Conservation (phyloP, 139 green algal genomes). For the Chlorella vulgaris region DNA sequence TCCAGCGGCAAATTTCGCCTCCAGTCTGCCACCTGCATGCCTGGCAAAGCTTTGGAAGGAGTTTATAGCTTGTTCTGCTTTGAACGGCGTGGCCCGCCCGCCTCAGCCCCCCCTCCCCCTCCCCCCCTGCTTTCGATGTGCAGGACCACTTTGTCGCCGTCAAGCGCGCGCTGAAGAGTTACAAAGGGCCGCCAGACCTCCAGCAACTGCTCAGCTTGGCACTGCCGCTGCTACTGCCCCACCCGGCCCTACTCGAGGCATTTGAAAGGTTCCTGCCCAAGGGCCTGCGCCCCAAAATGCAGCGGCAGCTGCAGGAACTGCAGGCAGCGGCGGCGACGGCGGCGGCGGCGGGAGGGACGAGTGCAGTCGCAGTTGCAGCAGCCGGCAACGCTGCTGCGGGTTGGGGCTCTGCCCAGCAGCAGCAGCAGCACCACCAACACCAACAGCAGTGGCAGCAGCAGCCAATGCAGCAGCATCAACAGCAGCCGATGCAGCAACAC, state of each 20-base stretch:
- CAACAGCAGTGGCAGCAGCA: not conserved
- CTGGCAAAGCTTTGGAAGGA: too few relatives aligned
- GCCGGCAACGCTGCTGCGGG: too few relatives aligned
- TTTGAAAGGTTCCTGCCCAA: conserved; percentile 63
- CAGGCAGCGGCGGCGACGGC: not conserved
- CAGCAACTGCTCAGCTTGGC: conserved; percentile 53
- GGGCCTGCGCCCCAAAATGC: conserved; percentile 21
- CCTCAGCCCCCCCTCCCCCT: not conserved
- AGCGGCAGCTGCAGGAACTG: conserved; percentile 1
- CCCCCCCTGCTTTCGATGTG: not conserved
- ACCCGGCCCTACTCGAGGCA: conserved; percentile 50
- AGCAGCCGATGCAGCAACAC: not conserved
- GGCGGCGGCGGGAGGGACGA: not conserved
- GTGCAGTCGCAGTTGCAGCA: conserved; percentile 7
- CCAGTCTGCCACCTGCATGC: too few relatives aligned
- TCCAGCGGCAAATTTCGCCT: too few relatives aligned
- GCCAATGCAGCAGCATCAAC: not conserved
- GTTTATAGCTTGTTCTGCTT: too few relatives aligned
- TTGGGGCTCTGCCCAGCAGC: too few relatives aligned
- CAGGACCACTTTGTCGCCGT: conserved; percentile 5
- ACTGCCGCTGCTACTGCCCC: conserved; percentile 52
- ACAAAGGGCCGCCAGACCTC: conserved; percentile 39
- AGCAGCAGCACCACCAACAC: too few relatives aligned
- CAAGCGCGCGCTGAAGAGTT: not conserved
- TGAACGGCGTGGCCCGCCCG: too few relatives aligned